phyloP scores from a whole-genome alignment of 139 green algal genomes.

The Zygnema circumcarinatum region DNA sequence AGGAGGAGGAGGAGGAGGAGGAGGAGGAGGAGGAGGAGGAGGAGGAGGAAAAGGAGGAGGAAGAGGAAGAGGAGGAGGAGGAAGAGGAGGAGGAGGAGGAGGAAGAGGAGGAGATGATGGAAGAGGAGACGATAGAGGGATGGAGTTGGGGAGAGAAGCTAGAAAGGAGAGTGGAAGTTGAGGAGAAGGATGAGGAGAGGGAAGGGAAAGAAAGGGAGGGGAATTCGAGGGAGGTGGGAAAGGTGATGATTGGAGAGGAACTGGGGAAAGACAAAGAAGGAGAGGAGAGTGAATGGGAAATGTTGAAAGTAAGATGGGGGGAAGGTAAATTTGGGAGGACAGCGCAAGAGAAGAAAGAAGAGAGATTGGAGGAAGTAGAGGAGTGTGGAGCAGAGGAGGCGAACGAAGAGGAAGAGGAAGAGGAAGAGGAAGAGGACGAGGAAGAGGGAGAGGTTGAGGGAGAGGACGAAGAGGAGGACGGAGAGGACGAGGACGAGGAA shows the following conservation, averaged over 20 bases:
- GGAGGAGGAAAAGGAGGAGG: not conserved
- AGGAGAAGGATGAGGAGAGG: too few relatives aligned
- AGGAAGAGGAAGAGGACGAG: not conserved
- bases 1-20: not conserved
- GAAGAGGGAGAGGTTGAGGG: conserved; percentile 8
- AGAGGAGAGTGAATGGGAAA: too few relatives aligned
- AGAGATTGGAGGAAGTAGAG: conserved; percentile 2
- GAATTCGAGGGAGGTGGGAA: too few relatives aligned
- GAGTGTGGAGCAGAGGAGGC: not conserved
- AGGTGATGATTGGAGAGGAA: too few relatives aligned
- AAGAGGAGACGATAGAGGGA: not conserved
- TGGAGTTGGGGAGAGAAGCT: conserved; percentile 6
- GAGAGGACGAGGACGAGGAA: conserved; percentile 3
- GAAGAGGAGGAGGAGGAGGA: not conserved
- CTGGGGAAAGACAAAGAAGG: too few relatives aligned
- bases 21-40: not conserved
- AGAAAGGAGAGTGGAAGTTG: not conserved
- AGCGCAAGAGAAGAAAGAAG: too few relatives aligned
- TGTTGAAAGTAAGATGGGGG: too few relatives aligned
- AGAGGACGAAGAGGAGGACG: conserved; percentile 16
- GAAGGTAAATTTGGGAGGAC: too few relatives aligned
- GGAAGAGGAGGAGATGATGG: not conserved
- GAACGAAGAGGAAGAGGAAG: not conserved
- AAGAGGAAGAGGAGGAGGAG: not conserved
- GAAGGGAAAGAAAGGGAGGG: too few relatives aligned